Conservation (phyloP, 73 alveolate genomes). For the Paraurostyla sp. region DNA sequence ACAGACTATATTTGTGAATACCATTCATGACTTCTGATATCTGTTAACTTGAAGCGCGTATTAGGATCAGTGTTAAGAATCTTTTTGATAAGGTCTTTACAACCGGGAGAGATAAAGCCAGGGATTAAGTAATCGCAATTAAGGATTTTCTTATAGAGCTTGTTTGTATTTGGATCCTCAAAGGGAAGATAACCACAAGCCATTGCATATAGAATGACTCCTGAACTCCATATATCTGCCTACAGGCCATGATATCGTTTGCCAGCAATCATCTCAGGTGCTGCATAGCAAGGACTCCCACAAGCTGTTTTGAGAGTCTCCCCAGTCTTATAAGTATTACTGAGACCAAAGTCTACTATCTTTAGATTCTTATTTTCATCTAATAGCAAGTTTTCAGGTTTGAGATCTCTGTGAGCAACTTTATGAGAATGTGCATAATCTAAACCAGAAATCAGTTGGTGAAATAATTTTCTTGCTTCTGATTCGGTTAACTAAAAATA, state of each 20-base stretch:
- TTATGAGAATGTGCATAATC: conserved; percentile 87
- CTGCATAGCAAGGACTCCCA: conserved; percentile 93
- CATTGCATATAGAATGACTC: conserved; percentile 93
- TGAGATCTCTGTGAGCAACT: conserved; percentile 91
- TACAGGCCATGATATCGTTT: conserved; percentile 78
- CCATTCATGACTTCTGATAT: conserved; percentile 82
- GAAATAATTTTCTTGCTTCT: conserved; percentile 91
- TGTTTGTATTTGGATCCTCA: conserved; percentile 91
- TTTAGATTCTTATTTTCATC: conserved; percentile 81
- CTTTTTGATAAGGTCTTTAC: conserved; percentile 71
- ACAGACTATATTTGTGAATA: conserved; percentile 16
- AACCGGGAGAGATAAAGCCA: conserved; percentile 64
- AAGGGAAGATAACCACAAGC: conserved; percentile 95
- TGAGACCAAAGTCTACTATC: conserved; percentile 94
- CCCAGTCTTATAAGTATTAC: conserved; percentile 71
- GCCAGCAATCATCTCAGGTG: conserved; percentile 94
- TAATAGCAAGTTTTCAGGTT: conserved; percentile 91
- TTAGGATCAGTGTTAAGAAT: conserved; percentile 76
- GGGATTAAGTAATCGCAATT: conserved; percentile 83
- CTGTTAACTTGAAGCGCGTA: conserved; percentile 58
- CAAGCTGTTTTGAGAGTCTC: conserved; percentile 83
- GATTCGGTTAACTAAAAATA: conserved; percentile 78
- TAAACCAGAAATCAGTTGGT: conserved; percentile 90
- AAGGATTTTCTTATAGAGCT: conserved; percentile 86
- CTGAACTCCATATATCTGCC: conserved; percentile 94